Evolutionary conservation across 805 yeast genomes (phyloP).

Genomic region (Pichia insulana): DNA sequence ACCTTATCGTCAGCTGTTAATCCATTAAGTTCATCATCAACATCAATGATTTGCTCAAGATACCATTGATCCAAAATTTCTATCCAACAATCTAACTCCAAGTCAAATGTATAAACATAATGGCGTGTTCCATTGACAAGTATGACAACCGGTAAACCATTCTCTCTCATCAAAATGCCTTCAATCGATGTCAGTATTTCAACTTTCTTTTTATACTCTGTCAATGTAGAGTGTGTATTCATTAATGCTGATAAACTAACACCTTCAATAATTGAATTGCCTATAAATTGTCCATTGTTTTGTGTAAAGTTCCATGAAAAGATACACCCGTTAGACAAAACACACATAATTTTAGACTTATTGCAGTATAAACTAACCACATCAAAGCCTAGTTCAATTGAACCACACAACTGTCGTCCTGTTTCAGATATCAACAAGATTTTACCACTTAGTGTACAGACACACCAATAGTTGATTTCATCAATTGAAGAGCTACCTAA

Average conservation of each 20-base stretch:
- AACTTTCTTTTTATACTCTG: slow-evolving; percentile 18
- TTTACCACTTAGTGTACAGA: slow-evolving; percentile 53
- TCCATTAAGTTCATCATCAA: neutral
- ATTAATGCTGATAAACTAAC: slow-evolving; percentile 48
- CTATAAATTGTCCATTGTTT: slow-evolving; percentile 6
- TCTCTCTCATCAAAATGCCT: slow-evolving; percentile 19
- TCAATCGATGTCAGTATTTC: slow-evolving; percentile 18
- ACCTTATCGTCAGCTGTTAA: slow-evolving; percentile 1
- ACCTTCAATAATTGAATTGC: slow-evolving; percentile 30
- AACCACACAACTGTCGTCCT: slow-evolving; percentile 40
- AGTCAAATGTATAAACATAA: slow-evolving; percentile 34
- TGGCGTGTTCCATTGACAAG: slow-evolving; percentile 26
- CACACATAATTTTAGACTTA: slow-evolving; percentile 30
- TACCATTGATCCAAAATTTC: slow-evolving; percentile 35
- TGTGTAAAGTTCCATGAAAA: slow-evolving; percentile 38
- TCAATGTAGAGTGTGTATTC: slow-evolving; percentile 26
- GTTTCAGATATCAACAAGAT: slow-evolving; percentile 36
- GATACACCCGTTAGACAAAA: slow-evolving; percentile 44
- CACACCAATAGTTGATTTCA: slow-evolving; percentile 44
- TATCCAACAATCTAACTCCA: slow-evolving; percentile 38
- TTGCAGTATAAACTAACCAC: slow-evolving; percentile 32
- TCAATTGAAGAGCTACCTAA: slow-evolving; percentile 25
- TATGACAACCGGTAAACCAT: slow-evolving; percentile 37
- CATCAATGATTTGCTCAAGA: slow-evolving; percentile 4
- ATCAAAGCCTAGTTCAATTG: slow-evolving; percentile 43